Evolutionary conservation across 768 basidiomycete species (phyloP), one percentile per base, ranked within the genome.

Genomic region (Lactarius psammicola): DNA sequence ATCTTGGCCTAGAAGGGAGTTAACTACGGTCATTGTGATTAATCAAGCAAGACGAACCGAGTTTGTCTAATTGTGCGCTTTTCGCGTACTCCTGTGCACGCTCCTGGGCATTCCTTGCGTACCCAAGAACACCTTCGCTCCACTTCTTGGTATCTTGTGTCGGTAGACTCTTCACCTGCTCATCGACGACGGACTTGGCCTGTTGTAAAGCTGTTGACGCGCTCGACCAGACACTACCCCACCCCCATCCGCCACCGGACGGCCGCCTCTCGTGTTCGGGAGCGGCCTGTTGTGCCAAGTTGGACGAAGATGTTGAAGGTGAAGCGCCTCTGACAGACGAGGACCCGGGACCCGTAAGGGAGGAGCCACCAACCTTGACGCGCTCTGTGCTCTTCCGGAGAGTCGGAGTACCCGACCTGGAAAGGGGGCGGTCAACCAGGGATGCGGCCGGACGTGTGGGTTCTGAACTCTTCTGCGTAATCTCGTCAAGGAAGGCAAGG

Each of bases 401-500:
- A 4, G 79, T 85, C 4, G 90, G 90, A 3, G 89, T 90, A 40
- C 87, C 85, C 38, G 88, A 83, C 56, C 89, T 84, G 60, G 87
- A 87, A 60, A 79, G 71, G 17, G 84, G 84, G 18, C 85, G 79
- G 58, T 87, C 85, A 63, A 84, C 77, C 70, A 84, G 82, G 20
- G 82, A 81, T 33, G 83, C 77, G 18, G 87, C 77, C 4, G 84
- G 72, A 31, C 88, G 86, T 23, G 87, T 85, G 15, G 90, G 88
- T 69, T 90, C 91, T 7, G 88, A 82, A 76, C 88, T 90, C 78
- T 94, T 95, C 84, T 92, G 92, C 0, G 92, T 94, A 69, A 96
- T 93, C 77, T 97, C 93, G 75, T 97, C 92, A 49, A 97, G 85
- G 80, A 95, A 96, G 18, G 94, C 94, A 31, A 95, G 85, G 30